Evolutionary conservation across 139 green algal species (phyloP), one percentile per base, ranked within the genome.

Genomic region (Mesotaenium endlicherianum): DNA sequence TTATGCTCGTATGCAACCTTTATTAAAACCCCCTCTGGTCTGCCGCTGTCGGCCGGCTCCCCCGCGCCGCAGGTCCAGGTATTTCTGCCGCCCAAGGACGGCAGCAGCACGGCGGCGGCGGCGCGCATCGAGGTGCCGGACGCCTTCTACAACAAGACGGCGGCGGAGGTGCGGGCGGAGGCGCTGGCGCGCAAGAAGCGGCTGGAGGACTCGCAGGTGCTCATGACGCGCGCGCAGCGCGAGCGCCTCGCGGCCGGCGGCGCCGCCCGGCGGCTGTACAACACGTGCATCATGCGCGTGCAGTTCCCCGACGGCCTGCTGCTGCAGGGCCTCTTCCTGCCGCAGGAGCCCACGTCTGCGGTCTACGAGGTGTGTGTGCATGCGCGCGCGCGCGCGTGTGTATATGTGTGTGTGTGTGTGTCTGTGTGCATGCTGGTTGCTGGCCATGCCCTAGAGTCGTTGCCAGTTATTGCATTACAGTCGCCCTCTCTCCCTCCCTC

Each of bases 121-220:
- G 70, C 80, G 34, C 69, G 70, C 45, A 86, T 86, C 45, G 69
- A 86, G 69, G 71, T 86, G 0, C 80, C 80, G 1, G 80, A 87
- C 47, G 78, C 75, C 0, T 87, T 87, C 60, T 87, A 77, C 41
- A 41, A 83, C n/a, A 75, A 36, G 20, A 55, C 72, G 31, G 39
- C 72, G 17, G 72, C 50, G 42, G 81, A 87, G 14, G 38, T 87
- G 40, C 50, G 74, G 55, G 20, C 30, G 36, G 81, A 87, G 58
- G 40, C 49, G 2, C 14, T 76, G 57, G 38, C 43, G 36, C 70
- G 47, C 26, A 80, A 50, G 50, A 58, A 60, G 1, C 43, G 43
- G 11, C 41, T 86, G 53, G 81, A 87, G 67, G 44, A 60, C 40
- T 86, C 81, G 39, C 81, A 87, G 81, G 17, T 87, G 38, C 70